These are phyloP conservation scores for Meira miltonrushii DNA, from an alignment of 1,284 basidiomycete species.

Conservation along the genomic window DNA sequence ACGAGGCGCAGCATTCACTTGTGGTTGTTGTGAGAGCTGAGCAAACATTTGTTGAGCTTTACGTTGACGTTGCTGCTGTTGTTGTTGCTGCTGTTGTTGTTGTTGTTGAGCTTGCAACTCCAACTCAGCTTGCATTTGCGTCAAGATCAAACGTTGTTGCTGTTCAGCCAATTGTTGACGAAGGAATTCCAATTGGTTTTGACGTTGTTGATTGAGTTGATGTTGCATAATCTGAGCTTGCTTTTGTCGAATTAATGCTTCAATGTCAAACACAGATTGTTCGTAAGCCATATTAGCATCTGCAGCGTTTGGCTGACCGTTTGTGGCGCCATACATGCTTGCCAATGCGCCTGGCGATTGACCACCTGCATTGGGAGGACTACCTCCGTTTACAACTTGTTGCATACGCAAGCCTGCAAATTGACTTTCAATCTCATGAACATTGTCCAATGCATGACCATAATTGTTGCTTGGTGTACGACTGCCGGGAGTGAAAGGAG, in stretches of 20 bases:
- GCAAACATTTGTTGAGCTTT: conserved; percentile 35
- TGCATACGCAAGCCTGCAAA: conserved; percentile 35
- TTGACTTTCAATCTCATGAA: conserved; percentile 30
- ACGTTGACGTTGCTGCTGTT: conserved; percentile 40
- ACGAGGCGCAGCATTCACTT: conserved; percentile 1
- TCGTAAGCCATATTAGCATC: conserved; percentile 16
- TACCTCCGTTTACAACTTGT: conserved; percentile 11
- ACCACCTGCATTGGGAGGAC: conserved; percentile 10
- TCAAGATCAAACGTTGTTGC: conserved; percentile 39
- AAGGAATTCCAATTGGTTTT: conserved; percentile 30
- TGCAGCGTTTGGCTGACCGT: conserved; percentile 16
- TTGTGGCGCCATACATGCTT: conserved; percentile 19
- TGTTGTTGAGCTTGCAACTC: conserved; percentile 19
- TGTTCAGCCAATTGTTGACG: conserved; percentile 17
- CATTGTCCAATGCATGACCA: conserved; percentile 17
- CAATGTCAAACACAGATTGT: conserved; percentile 1
- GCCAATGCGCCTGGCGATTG: conserved; percentile 11
- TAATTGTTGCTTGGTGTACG: background rate
- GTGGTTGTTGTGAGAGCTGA: conserved; percentile 15
- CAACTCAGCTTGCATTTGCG: conserved; percentile 33
- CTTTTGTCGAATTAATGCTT: conserved; percentile 12
- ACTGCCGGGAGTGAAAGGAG: conserved; percentile 22
- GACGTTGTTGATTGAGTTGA: conserved; percentile 20
- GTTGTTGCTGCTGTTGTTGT: conserved; percentile 22
- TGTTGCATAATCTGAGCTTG: conserved; percentile 34